Percentiles rank a stretch among this genome's conserved stretches.
Conservation (phyloP, 2,329 filamentous ascomycete genomes). For the Colletotrichum viniferum region DNA sequence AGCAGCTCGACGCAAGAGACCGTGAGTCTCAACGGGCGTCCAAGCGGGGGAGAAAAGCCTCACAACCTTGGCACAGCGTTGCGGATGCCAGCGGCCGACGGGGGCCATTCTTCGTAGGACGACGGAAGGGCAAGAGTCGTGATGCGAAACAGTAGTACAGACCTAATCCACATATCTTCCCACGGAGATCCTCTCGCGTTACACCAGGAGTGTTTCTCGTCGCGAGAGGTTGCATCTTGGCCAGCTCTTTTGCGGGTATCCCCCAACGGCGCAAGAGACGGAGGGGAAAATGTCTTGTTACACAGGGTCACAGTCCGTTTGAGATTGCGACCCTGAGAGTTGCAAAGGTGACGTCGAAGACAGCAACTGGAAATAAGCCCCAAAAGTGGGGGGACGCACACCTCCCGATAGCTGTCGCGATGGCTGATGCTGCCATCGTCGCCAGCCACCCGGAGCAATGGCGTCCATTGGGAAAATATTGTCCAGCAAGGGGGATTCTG, state of each 20-base stretch:
- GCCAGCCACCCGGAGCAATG: not conserved
- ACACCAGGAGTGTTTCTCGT: not conserved
- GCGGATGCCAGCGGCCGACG: not conserved
- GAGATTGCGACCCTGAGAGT: not conserved
- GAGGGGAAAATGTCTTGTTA: not conserved
- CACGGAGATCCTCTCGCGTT: not conserved
- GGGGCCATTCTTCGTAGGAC: not conserved
- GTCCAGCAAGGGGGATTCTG: not conserved
- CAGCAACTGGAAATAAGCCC: not conserved
- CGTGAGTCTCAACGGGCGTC: not conserved
- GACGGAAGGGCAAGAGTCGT: not conserved
- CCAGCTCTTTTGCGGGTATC: not conserved
- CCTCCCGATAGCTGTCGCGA: not conserved
- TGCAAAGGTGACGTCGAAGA: not conserved
- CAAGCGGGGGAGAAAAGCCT: not conserved
- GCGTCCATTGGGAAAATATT: not conserved
- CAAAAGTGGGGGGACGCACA: not conserved
- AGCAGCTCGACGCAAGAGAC: not conserved
- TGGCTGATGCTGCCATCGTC: not conserved
- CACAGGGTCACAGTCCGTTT: not conserved
- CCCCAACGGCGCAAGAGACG: not conserved
- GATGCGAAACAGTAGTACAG: conserved; percentile 2
- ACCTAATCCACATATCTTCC: not conserved
- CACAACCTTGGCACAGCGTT: not conserved
- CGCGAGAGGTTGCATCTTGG: not conserved